Evolutionary conservation across 305 asterid genomes (phyloP).

Genomic region (Fraxinus platypoda): DNA sequence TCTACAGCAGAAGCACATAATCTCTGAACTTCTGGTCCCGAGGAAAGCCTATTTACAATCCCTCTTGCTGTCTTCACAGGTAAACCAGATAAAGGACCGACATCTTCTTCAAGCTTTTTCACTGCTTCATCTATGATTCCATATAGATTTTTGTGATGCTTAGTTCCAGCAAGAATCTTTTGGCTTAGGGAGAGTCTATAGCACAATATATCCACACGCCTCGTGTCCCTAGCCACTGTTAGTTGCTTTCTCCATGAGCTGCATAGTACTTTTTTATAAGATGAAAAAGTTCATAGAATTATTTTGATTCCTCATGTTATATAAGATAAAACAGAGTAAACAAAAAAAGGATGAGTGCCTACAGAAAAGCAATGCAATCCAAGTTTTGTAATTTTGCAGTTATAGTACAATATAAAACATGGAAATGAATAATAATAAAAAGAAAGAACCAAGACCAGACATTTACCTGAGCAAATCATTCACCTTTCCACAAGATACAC

Average conservation of each 20-base stretch:
- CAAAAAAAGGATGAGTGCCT: background rate
- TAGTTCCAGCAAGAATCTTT: slow-evolving; percentile 72
- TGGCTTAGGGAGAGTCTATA: slow-evolving; percentile 83
- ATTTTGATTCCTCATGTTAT: background rate
- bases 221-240: slow-evolving; percentile 74
- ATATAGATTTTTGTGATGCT: slow-evolving; percentile 44
- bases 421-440: background rate
- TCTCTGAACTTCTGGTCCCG: slow-evolving; percentile 77
- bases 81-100: slow-evolving; percentile 85
- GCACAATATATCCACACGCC: slow-evolving; percentile 90
- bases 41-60: slow-evolving; percentile 87
- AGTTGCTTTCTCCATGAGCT: slow-evolving; percentile 91
- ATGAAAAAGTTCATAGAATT: background rate
- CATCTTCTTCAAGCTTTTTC: slow-evolving; percentile 68
- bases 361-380: background rate
- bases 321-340: background rate
- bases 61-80: slow-evolving; percentile 94
- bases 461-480: slow-evolving; percentile 80
- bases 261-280: slow-evolving; percentile 23
- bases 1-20: slow-evolving; percentile 70
- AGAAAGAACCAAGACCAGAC: background rate
- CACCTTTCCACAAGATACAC: slow-evolving; percentile 79
- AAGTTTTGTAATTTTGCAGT: background rate
- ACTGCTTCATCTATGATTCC: slow-evolving; percentile 64
- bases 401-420: background rate